Conservation (phyloP, 2,329 filamentous ascomycete genomes). For the Cytospora leucostoma region DNA sequence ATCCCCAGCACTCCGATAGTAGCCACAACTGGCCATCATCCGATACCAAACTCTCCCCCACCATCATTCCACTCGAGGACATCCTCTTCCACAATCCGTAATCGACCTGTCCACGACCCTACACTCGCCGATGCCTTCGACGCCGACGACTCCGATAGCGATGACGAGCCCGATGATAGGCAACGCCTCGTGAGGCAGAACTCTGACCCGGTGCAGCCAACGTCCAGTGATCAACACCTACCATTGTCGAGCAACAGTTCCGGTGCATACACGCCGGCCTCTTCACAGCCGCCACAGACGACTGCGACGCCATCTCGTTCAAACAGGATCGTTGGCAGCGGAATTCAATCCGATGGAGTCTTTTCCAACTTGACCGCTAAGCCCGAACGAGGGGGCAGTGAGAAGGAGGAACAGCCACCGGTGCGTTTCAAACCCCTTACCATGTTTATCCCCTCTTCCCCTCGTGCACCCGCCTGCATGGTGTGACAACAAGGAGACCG, state of each 20-base stretch:
- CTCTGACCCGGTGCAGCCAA: constrained; percentile 36
- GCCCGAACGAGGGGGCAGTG: constrained; percentile 76
- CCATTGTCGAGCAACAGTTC: constrained; percentile 9
- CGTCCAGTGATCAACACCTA: background rate
- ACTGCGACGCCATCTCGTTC: constrained; percentile 24
- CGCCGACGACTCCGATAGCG: constrained; percentile 74
- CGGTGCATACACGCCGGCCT: constrained; percentile 29
- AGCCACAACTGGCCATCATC: constrained; percentile 37
- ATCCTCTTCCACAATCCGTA: constrained; percentile 63
- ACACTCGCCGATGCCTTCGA: constrained; percentile 94
- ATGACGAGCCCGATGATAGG: constrained; percentile 76
- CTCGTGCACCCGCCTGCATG: background rate
- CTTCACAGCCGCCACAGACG: constrained; percentile 32
- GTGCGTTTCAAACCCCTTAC: constrained; percentile 55
- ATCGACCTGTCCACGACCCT: constrained; percentile 55
- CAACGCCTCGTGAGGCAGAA: constrained; percentile 76
- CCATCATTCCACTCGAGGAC: constrained; percentile 88
- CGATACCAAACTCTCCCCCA: constrained; percentile 61
- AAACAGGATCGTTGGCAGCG: constrained; percentile 63
- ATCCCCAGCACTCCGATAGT: constrained; percentile 38
- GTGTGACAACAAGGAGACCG: background rate
- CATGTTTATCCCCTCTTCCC: background rate
- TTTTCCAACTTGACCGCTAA: constrained; percentile 95
- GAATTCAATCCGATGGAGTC: constrained; percentile 86
- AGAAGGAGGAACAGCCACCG: constrained; percentile 86